Conservation (phyloP, 495 filamentous ascomycete species). For the Trichoderma orchidacearum region DNA sequence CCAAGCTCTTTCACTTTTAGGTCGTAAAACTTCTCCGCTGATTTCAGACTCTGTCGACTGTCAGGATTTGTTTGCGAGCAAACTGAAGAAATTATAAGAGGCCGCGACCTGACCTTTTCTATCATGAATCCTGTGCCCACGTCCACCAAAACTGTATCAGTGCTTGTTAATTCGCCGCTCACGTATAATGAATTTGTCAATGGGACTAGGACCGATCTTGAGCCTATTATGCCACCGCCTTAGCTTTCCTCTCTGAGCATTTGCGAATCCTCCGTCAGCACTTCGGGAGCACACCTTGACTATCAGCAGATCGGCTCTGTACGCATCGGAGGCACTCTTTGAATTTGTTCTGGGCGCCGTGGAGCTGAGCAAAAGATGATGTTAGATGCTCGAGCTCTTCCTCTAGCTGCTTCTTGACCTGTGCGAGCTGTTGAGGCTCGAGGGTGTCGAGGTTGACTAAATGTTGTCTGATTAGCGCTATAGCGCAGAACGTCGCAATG, state of each 20-base stretch:
- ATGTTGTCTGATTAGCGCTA: not conserved
- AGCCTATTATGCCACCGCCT: constrained; percentile 10
- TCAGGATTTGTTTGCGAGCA: constrained; percentile 2
- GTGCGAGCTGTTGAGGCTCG: constrained; percentile 34
- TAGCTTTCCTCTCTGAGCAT: not conserved
- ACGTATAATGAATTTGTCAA: constrained; percentile 91
- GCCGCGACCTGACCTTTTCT: constrained; percentile 53
- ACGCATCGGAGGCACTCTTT: constrained; percentile 72
- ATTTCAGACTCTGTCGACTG: constrained; percentile 40
- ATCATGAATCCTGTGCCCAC: constrained; percentile 95
- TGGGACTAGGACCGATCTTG: constrained; percentile 69
- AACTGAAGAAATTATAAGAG: not conserved
- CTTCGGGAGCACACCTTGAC: not conserved
- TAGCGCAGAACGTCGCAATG: no score
- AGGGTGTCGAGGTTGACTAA: constrained; percentile 34
- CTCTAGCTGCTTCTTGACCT: constrained; percentile 88
- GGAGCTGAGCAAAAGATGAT: constrained; percentile 73
- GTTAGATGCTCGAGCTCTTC: constrained; percentile 90
- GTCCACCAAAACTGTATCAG: constrained; percentile 79
- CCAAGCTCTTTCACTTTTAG: constrained; percentile 35
- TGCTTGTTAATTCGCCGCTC: constrained; percentile 62
- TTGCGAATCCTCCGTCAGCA: not conserved
- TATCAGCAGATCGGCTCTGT: constrained; percentile 24
- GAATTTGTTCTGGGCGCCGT: constrained; percentile 82
- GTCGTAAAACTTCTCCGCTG: constrained; percentile 75